Percentiles rank a stretch among this genome's conserved stretches.
Evolutionary conservation across 2,329 filamentous ascomycete genomes (phyloP).

Genomic region (Endoconidiophora polonica): DNA sequence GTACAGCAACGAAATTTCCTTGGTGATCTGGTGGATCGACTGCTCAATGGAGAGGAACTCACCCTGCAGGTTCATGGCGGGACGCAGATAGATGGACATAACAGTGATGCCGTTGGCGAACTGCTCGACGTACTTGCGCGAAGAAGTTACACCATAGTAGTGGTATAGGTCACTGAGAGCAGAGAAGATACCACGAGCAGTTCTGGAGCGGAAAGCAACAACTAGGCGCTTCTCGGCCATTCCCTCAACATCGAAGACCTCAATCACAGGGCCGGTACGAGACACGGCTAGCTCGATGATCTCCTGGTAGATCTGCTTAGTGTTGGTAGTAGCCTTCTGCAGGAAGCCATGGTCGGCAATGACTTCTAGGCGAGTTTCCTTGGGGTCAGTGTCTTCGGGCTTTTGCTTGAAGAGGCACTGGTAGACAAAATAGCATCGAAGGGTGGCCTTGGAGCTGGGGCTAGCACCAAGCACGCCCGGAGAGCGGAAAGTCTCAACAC

Average conservation of each 20-base stretch:
- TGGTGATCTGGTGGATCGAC: conserved; percentile 96
- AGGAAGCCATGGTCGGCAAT: conserved; percentile 90
- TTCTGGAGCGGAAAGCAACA: conserved; percentile 84
- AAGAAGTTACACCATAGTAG: conserved; percentile 93
- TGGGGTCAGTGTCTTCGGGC: conserved; percentile 50
- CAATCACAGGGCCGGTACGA: conserved; percentile 85
- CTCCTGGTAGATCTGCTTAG: conserved; percentile 87
- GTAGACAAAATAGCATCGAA: conserved; percentile 98
- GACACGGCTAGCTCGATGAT: conserved; percentile 74
- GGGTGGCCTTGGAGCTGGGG: conserved; percentile 56
- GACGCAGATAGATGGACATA: conserved; percentile 86
- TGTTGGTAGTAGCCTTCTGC: conserved; percentile 90
- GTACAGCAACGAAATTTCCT: conserved; percentile 92
- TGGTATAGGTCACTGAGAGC: conserved; percentile 92
- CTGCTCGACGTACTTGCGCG: conserved; percentile 94
- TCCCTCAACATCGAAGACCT: conserved; percentile 90
- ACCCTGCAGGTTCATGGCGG: conserved; percentile 40
- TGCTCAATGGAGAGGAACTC: conserved; percentile 69
- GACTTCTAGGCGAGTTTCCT: conserved; percentile 76
- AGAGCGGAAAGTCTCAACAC: conserved; percentile 94
- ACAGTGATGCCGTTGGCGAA: conserved; percentile 97
- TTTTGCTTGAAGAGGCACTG: conserved; percentile 76
- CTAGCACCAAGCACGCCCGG: conserved; percentile 57
- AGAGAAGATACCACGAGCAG: conserved; percentile 85
- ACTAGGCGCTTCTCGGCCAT: conserved; percentile 86